Evolutionary conservation across 2,329 filamentous ascomycete genomes (phyloP).

Genomic region (Aspergillus sergii): DNA sequence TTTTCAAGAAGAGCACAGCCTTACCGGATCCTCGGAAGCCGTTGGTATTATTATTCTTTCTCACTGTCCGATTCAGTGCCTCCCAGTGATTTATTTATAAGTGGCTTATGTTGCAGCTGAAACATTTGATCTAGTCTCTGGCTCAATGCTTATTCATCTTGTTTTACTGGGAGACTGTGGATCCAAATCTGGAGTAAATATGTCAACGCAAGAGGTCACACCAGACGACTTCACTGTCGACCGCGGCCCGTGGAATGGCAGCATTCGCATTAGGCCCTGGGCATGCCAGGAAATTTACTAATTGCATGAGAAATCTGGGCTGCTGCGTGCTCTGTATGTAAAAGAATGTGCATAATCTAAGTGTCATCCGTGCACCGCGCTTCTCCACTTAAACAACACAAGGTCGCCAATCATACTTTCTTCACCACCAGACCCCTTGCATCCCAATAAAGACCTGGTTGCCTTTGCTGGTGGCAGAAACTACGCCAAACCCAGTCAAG

Average conservation of each 20-base stretch:
- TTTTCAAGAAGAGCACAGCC: background rate
- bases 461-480: background rate
- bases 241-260: too few relatives aligned
- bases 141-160: background rate
- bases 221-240: background rate
- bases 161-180: background rate
- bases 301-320: background rate
- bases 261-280: too few relatives aligned
- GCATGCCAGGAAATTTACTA: background rate
- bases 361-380: background rate
- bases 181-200: background rate
- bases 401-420: background rate
- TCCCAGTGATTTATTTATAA: background rate
- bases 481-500: background rate
- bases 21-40: background rate
- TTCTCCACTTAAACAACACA: background rate
- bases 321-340: too few relatives aligned
- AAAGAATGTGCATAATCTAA: background rate
- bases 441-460: background rate
- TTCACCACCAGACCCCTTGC: background rate
- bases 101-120: background rate
- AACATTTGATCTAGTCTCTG: background rate
- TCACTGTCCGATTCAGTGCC: background rate
- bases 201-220: background rate
- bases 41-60: background rate